Evolutionary conservation across 257 asterid genomes (phyloP).

Genomic region (Solanum ossicruentum): DNA sequence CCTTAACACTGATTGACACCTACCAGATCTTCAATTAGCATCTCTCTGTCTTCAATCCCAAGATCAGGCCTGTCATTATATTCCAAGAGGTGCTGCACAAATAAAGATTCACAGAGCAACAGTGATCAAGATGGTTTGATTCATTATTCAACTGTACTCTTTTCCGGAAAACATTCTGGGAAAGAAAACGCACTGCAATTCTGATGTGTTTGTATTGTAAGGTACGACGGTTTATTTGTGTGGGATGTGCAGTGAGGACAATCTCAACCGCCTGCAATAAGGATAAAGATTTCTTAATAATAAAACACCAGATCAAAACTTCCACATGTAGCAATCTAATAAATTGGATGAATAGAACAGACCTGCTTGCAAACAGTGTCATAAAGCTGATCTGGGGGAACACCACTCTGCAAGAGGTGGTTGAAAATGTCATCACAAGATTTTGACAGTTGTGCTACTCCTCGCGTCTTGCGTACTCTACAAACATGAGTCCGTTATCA

Average conservation of each 20-base stretch:
- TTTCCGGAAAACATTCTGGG: not conserved
- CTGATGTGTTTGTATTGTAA: constrained; percentile 91
- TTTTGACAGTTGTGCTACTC: constrained; percentile 45
- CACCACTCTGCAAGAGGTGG: constrained; percentile 72
- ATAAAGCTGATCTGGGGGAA: constrained; percentile 72
- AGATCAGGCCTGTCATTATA: constrained; percentile 83
- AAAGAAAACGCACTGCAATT: constrained; percentile 51
- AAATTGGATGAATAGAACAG: not conserved
- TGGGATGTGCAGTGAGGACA: constrained; percentile 98
- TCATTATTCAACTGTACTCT: not conserved
- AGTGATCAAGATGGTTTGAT: not conserved
- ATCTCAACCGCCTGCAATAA: constrained; percentile 74
- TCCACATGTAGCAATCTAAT: not conserved
- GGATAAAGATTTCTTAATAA: not conserved
- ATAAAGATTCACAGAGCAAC: not conserved
- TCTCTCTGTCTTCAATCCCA: constrained; percentile 77
- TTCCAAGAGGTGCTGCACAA: constrained; percentile 79
- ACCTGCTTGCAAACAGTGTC: constrained; percentile 94
- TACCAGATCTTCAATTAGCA: constrained; percentile 93
- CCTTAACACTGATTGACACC: constrained; percentile 7
- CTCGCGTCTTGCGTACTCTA: constrained; percentile 73
- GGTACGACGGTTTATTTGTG: constrained; percentile 89
- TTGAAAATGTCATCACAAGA: constrained; percentile 85
- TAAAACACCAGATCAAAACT: not conserved
- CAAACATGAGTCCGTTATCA: constrained; percentile 4